phyloP scores from a whole-genome alignment of 1,139 yeast species.

The Yamadazyma pseudoaaseri region DNA sequence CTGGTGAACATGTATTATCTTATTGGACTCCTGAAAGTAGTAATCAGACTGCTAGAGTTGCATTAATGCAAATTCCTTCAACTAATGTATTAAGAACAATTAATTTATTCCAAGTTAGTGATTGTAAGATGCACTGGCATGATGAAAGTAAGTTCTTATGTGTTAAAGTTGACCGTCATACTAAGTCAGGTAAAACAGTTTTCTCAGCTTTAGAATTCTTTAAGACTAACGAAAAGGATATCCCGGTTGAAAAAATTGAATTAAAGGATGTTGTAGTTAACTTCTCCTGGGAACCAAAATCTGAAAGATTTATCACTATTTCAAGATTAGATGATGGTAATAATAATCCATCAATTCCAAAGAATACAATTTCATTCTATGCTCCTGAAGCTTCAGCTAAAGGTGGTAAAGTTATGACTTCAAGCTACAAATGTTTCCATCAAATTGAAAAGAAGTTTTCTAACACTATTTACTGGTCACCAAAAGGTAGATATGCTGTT shows the following conservation, averaged over 20 bases:
- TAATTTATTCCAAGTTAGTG: conserved; percentile 91
- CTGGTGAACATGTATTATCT: conserved; percentile 70
- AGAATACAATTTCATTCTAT: conserved; percentile 74
- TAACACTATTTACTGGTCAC: conserved; percentile 85
- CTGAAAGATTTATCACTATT: conserved; percentile 81
- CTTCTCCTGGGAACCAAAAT: conserved; percentile 95
- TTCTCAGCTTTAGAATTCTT: conserved; percentile 93
- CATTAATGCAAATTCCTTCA: conserved; percentile 85
- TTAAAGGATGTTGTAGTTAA: conserved; percentile 84
- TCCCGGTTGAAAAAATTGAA: conserved; percentile 94
- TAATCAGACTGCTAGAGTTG: conserved; percentile 94
- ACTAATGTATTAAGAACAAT: conserved; percentile 84
- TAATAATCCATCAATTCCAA: conserved; percentile 68
- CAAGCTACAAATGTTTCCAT: conserved; percentile 40
- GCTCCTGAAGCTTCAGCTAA: conserved; percentile 83
- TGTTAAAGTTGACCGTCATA: conserved; percentile 95
- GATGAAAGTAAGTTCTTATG: conserved; percentile 80
- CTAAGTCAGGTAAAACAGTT: conserved; percentile 88
- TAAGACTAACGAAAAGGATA: conserved; percentile 80
- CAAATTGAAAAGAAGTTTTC: conserved; percentile 60
- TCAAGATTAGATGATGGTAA: conserved; percentile 63
- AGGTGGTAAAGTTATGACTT: conserved; percentile 83
- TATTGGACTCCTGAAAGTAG: conserved; percentile 96
- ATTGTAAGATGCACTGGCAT: conserved; percentile 95
- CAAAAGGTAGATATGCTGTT: conserved; percentile 86